These are phyloP conservation scores for Phlebopus sp. DNA, from an alignment of 1,284 basidiomycete genomes.

Conservation along the genomic window DNA sequence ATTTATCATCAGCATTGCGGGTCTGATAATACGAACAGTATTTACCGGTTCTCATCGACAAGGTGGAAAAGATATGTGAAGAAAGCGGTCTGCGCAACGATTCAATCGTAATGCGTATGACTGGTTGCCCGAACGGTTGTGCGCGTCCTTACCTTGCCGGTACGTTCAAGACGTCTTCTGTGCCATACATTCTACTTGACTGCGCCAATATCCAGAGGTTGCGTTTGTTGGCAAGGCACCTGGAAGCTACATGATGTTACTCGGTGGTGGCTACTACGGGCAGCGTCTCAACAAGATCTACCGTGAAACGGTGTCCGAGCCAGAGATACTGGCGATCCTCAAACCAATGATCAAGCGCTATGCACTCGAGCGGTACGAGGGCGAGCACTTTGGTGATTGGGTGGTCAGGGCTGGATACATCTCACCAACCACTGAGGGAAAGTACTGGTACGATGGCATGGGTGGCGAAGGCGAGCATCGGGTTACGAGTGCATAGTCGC, in stretches of 20 bases:
- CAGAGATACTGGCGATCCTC: conserved; percentile 90
- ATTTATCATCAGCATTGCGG: not conserved
- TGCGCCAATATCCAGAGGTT: conserved; percentile 57
- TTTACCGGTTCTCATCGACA: conserved; percentile 91
- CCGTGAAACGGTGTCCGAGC: conserved; percentile 88
- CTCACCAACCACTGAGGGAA: conserved; percentile 73
- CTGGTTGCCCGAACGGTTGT: conserved; percentile 93
- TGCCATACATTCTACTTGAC: not conserved
- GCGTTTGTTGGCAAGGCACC: conserved; percentile 97
- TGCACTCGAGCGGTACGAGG: conserved; percentile 84
- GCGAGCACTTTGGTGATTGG: conserved; percentile 95
- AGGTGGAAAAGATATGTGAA: conserved; percentile 94
- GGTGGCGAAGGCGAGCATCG: conserved; percentile 65
- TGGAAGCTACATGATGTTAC: conserved; percentile 91
- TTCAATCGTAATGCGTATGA: conserved; percentile 98
- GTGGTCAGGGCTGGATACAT: conserved; percentile 88
- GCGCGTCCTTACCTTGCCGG: conserved; percentile 92
- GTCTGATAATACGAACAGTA: conserved; percentile 50
- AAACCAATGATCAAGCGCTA: conserved; percentile 92
- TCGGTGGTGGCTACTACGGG: conserved; percentile 94
- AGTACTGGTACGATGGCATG: conserved; percentile 78
- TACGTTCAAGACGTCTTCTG: conserved; percentile 30
- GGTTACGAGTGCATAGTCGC: conserved; percentile 14
- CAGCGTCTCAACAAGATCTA: conserved; percentile 94
- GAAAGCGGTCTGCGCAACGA: conserved; percentile 91